Conservation (phyloP, 768 basidiomycete species). For the Lentinus tigrinus region DNA sequence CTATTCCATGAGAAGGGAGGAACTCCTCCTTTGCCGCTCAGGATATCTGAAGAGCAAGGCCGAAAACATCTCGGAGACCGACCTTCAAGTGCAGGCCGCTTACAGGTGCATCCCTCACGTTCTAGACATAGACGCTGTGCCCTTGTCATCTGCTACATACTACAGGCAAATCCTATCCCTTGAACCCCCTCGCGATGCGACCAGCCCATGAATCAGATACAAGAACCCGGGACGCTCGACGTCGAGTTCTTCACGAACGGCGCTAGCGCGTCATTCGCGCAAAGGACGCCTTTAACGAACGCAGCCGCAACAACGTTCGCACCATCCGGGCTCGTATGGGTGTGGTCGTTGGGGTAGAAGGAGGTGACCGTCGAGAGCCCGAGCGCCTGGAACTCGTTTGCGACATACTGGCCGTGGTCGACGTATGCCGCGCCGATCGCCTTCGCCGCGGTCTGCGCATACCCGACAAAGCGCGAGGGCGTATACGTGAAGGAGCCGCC, state of each 20-base stretch:
- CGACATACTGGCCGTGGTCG: slow-evolving; percentile 47
- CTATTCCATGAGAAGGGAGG: no score
- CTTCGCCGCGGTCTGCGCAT: slow-evolving; percentile 39
- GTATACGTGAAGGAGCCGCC: slow-evolving; percentile 33
- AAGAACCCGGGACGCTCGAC: background rate
- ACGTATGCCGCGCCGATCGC: slow-evolving; percentile 41
- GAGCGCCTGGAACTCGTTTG: slow-evolving; percentile 39
- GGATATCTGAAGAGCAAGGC: no score
- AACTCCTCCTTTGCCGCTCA: no score
- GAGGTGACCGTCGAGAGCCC: slow-evolving; percentile 38
- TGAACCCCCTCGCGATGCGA: background rate
- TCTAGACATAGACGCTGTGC: no score
- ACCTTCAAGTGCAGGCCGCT: no score
- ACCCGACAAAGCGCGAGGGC: slow-evolving; percentile 44
- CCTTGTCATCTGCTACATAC: no score
- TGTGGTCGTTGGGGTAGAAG: slow-evolving; percentile 47
- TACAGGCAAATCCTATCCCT: no score
- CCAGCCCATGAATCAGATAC: background rate
- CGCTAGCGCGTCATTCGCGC: slow-evolving; percentile 22
- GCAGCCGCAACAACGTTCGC: slow-evolving; percentile 48
- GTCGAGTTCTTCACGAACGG: slow-evolving; percentile 10
- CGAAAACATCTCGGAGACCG: no score
- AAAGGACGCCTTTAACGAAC: slow-evolving; percentile 45
- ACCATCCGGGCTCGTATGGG: slow-evolving; percentile 40
- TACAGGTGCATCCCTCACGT: no score